phyloP scores from a whole-genome alignment of 192 early-diverging fungal genomes.

The Backusella westeae region DNA sequence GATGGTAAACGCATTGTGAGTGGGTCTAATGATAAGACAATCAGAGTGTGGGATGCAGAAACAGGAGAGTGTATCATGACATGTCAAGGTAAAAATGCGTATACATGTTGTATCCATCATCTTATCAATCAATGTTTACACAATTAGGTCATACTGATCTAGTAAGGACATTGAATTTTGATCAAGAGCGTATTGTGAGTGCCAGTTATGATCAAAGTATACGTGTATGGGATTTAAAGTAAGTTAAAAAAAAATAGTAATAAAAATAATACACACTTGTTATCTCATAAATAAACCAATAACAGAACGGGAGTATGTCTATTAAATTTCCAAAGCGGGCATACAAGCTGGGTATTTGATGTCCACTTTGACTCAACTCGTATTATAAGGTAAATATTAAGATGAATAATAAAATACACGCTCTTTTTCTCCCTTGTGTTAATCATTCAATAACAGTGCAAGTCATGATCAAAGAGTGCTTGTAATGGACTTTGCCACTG shows the following conservation, averaged over 20 bases:
- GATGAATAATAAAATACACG: background rate
- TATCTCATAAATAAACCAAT: background rate
- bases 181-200: slow-evolving; percentile 67
- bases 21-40: slow-evolving; percentile 79
- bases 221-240: slow-evolving; percentile 89
- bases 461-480: slow-evolving; percentile 43
- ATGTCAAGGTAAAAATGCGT: slow-evolving; percentile 32
- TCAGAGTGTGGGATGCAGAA: slow-evolving; percentile 73
- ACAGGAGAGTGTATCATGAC: slow-evolving; percentile 57
- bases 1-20: slow-evolving; percentile 81
- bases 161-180: slow-evolving; percentile 87
- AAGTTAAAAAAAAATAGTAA: background rate
- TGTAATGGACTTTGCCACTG: slow-evolving; percentile 40
- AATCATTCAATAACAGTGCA: slow-evolving; percentile 27
- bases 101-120: background rate
- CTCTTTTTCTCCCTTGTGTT: slow-evolving; percentile 11
- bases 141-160: slow-evolving; percentile 61
- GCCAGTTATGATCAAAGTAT: slow-evolving; percentile 94
- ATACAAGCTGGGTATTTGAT: slow-evolving; percentile 96
- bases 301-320: slow-evolving; percentile 66
- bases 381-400: slow-evolving; percentile 65
- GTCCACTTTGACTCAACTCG: slow-evolving; percentile 80
- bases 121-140: background rate
- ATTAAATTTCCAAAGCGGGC: slow-evolving; percentile 73
- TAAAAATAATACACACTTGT: background rate